Evolutionary conservation across 495 filamentous ascomycete species (phyloP), one percentile per base, ranked within the genome.

Genomic region (Talaromyces thailandensis): DNA sequence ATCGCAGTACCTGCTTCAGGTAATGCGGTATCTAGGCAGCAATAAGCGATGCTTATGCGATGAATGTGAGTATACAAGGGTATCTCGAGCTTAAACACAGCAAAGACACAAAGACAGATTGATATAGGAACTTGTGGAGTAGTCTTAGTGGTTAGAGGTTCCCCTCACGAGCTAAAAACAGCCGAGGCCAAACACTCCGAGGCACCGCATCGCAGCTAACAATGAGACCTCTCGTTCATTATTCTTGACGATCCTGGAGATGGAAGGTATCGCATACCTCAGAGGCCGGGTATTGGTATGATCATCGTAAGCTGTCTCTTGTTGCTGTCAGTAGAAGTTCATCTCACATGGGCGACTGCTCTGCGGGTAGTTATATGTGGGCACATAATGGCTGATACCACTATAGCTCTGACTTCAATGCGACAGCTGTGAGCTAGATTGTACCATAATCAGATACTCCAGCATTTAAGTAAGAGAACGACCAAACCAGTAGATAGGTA

Each of bases 161-260:
- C 55, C 55, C 55, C 55, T 57, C 55, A 57, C 55, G 28, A 57
- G 29, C 23, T 35, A 57, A 21, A 32, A 56, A 26, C 52, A 56
- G 55, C 28, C 55, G 55, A 57, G 55, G 52, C 16, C 52, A 56
- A 56, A 24, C 18, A 1, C 45, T 52, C 51, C 24, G 51, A 55
- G 51, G 51, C 26, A 55, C 14, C 51, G 23, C 51, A 28, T 55
- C 51, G 23, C 51, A 55, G 26, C 23, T 55, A 14, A 14, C 12
- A 55, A 21, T 28, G 3, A 12, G 6, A 7, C 1, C 8, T 8
- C 25, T 26, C 16, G 0, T 23, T 55, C 18, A 55, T 55, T 28
- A 55, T 14, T 28, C 26, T 6, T 0, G 51, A 14, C 11, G 24
- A 28, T 28, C 18, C 24, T 52, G 6, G 9, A 52, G 12, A 8